phyloP scores from a whole-genome alignment of 2,329 filamentous ascomycete genomes.

The Magnaporthiopsis poae region DNA sequence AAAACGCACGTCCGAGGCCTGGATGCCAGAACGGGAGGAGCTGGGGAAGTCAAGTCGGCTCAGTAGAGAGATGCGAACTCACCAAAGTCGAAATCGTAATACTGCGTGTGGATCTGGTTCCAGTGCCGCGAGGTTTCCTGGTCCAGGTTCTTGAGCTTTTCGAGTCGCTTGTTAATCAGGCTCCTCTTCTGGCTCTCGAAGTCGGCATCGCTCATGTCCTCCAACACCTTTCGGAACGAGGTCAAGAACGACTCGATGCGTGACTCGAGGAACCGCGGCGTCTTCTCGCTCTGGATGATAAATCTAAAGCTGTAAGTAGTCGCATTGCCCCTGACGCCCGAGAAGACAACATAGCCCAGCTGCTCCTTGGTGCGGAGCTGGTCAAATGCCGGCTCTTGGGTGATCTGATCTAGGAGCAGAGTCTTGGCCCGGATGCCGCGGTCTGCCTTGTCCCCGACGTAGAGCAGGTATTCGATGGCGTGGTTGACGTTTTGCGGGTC shows the following conservation, averaged over 20 bases:
- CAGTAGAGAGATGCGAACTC: constrained; percentile 23
- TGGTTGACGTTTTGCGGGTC: constrained; percentile 86
- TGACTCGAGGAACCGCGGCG: constrained; percentile 71
- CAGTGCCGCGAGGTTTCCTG: constrained; percentile 77
- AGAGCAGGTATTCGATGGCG: constrained; percentile 70
- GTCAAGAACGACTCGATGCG: constrained; percentile 79
- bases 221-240: constrained; percentile 54
- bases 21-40: background rate
- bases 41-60: background rate
- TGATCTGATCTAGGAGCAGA: constrained; percentile 76
- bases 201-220: constrained; percentile 68
- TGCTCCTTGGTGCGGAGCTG: constrained; percentile 94
- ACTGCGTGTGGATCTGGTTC: constrained; percentile 75
- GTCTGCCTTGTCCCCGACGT: constrained; percentile 49
- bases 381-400: constrained; percentile 88
- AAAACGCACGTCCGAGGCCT: background rate
- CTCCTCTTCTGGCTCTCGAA: constrained; percentile 89
- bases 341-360: constrained; percentile 92
- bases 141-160: constrained; percentile 84
- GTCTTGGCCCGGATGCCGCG: constrained; percentile 63
- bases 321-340: constrained; percentile 59
- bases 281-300: constrained; percentile 85
- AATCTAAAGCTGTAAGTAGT: constrained; percentile 79
- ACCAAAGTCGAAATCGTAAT: constrained; percentile 84
- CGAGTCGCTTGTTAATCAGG: constrained; percentile 73